Base-by-base conservation (phyloP, 371 early-diverging fungal species). In the Apophysomyces elegans region DNA sequence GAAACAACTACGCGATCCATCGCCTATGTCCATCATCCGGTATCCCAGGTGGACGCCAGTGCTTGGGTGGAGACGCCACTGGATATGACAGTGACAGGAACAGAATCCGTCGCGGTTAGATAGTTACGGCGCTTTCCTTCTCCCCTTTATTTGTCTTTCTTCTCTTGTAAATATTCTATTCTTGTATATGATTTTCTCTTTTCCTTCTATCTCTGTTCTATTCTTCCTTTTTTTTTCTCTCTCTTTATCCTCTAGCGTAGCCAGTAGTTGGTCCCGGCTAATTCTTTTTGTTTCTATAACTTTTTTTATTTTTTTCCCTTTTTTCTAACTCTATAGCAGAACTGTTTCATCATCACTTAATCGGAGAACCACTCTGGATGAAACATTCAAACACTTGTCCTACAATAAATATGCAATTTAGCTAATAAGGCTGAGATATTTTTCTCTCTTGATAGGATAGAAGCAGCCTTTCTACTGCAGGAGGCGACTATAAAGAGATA, bases 21-120 rank as follows among this genome's bases (percentile, higher is more conserved):
- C 12, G 63, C 56, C 13, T 54, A 56, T 38, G 57, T 63, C 21
- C 63, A 56, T 35, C 37, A 56, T 12, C 12, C 63, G 5, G 63
- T 32, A 41, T 45, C 62, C 2, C 62, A 62, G 32, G 21, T 26
- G n/a, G 54, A 50, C 54, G 21, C 54, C 54, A 50, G 21, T 26
- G 21, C 54, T 21, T 50, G 54, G 54, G 11, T 50, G 7, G 54
- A 50, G 9, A 21, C 54, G 2, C 54, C 54, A 7, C 16, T 50
- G 9, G 54, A 50, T 21, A 21, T 50, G 9, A 9, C 54, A 1
- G 54, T 21, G 16, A 21, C 21, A 18, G 21, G 2, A 8, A 9
- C 18, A 21, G n/a, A 21, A 21, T 21, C 47, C 7, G 47, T 47
- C n/a, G 4, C 16, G 7, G n/a, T 16, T 21, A 50, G 5, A 8